Evolutionary conservation across 306 rosid genomes (phyloP).

Genomic region (Vachellia collinsii): DNA sequence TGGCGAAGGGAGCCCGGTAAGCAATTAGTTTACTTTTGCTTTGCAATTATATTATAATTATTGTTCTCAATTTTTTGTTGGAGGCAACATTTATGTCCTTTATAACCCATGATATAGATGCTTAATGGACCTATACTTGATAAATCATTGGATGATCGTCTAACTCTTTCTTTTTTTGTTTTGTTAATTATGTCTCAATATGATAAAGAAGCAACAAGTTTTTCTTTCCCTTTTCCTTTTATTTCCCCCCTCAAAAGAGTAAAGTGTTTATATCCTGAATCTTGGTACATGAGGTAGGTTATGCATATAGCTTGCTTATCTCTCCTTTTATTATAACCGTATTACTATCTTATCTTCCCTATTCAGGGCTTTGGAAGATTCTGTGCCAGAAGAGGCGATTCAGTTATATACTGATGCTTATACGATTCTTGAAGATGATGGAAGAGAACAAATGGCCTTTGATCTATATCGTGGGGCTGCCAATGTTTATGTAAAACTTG

Average conservation of each 20-base stretch:
- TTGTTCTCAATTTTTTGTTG: not conserved
- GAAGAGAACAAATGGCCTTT: conserved; percentile 94
- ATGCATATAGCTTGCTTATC: not conserved
- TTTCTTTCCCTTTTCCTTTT: not conserved
- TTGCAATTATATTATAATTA: not conserved
- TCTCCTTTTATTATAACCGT: conserved; percentile 14
- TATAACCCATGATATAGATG: conserved; percentile 19
- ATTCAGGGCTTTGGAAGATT: conserved; percentile 85
- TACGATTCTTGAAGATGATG: conserved; percentile 88
- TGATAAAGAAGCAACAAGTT: conserved; percentile 3
- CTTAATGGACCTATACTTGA: not conserved
- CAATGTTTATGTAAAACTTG: conserved; percentile 69
- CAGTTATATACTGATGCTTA: conserved; percentile 85
- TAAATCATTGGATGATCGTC: not conserved
- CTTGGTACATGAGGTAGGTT: conserved; percentile 10
- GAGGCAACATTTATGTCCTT: conserved; percentile 10
- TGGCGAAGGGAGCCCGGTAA: conserved; percentile 94
- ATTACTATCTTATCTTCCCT: conserved; percentile 19
- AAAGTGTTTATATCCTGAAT: conserved; percentile 12
- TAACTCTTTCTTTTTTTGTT: conserved; percentile 7
- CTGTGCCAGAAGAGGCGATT: conserved; percentile 81
- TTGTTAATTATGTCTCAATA: conserved; percentile 5
- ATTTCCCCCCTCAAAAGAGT: not conserved
- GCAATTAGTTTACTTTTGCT: conserved; percentile 24
- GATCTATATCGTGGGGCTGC: conserved; percentile 87